phyloP scores from a whole-genome alignment of 2,329 filamentous ascomycete species.

The Apiospora kogelbergensis region DNA sequence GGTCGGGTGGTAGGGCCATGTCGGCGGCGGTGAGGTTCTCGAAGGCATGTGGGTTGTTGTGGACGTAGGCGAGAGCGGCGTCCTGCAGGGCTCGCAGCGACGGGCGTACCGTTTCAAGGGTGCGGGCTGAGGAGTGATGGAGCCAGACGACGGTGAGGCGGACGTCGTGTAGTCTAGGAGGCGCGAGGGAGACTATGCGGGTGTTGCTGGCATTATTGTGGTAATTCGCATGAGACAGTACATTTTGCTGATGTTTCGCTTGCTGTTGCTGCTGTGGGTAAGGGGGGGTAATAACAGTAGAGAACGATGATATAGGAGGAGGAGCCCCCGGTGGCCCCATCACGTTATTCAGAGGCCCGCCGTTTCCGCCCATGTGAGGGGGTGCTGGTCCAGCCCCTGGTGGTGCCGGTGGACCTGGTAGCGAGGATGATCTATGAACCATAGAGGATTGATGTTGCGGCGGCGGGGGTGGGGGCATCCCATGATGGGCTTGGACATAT shows the following conservation, averaged over 20 bases:
- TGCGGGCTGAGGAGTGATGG: slow-evolving; percentile 25
- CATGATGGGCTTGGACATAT: background rate
- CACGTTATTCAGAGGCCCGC: background rate
- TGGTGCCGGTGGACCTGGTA: background rate
- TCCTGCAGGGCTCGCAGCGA: slow-evolving; percentile 26
- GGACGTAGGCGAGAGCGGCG: slow-evolving; percentile 23
- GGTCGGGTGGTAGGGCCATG: background rate
- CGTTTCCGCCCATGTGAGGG: slow-evolving; percentile 8
- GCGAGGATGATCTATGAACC: background rate
- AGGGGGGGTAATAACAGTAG: background rate
- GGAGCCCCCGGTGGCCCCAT: background rate
- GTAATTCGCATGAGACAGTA: background rate
- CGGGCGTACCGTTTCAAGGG: slow-evolving; percentile 24
- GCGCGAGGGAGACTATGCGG: background rate
- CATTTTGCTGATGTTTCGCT: background rate
- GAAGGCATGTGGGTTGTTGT: slow-evolving; percentile 18
- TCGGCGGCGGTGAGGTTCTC: slow-evolving; percentile 13
- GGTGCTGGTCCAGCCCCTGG: background rate
- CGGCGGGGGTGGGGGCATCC: background rate
- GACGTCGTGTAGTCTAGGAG: slow-evolving; percentile 20
- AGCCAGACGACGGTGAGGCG: slow-evolving; percentile 28
- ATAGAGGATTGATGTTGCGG: background rate
- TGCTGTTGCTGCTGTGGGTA: background rate
- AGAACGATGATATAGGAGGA: background rate
- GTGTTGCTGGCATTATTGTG: background rate